Conservation (phyloP, 306 rosid species). For the Lathyrus sativus region DNA sequence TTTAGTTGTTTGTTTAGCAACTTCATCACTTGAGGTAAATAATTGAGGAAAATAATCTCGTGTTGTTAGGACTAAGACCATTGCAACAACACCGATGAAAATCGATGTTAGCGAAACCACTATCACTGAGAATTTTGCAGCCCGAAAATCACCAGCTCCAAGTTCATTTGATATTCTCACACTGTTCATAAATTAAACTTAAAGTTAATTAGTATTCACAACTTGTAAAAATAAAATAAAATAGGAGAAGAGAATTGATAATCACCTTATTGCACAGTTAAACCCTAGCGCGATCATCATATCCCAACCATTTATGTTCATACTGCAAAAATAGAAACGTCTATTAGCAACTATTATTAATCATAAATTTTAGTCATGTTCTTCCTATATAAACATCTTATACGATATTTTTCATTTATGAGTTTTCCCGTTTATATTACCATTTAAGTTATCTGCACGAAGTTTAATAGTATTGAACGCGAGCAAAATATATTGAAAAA, state of each 20-base stretch:
- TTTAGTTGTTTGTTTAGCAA: conserved; percentile 67
- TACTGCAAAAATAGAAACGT: conserved; percentile 47
- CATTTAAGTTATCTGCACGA: no score
- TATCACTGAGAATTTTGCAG: conserved; percentile 65
- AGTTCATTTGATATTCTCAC: conserved; percentile 92
- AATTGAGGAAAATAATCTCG: conserved; percentile 63
- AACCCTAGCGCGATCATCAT: conserved; percentile 77
- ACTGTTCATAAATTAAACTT: conserved; percentile 45
- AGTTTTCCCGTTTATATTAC: not conserved
- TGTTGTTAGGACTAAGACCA: conserved; percentile 50
- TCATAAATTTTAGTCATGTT: not conserved
- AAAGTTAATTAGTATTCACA: not conserved
- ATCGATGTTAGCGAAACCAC: conserved; percentile 75
- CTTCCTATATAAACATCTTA: no score
- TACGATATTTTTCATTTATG: not conserved
- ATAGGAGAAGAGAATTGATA: not conserved
- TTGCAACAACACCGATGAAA: conserved; percentile 55
- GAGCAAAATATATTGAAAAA: no score
- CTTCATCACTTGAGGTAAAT: conserved; percentile 63
- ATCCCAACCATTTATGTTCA: conserved; percentile 79
- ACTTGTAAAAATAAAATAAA: not conserved
- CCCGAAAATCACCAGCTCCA: conserved; percentile 59
- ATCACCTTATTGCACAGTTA: conserved; percentile 79
- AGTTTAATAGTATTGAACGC: no score
- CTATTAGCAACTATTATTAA: not conserved